These are phyloP conservation scores for Zarea fungicola DNA, from an alignment of 2,329 filamentous ascomycete genomes.

Conservation along the genomic window DNA sequence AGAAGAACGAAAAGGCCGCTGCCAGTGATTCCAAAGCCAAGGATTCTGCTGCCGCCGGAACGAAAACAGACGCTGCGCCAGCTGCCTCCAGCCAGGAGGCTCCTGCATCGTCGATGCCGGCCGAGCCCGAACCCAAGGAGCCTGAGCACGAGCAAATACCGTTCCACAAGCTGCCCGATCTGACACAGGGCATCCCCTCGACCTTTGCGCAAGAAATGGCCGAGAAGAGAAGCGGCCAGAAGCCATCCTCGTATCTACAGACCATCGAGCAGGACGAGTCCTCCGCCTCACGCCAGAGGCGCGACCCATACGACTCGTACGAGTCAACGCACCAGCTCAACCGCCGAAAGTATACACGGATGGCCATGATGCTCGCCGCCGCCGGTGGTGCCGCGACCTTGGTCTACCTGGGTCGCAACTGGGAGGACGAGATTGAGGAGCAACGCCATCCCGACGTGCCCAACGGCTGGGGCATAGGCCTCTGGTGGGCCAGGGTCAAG, in stretches of 20 bases:
- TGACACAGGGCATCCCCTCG: conserved; percentile 92
- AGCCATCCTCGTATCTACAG: conserved; percentile 26
- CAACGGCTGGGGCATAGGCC: conserved; percentile 68
- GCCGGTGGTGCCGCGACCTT: conserved; percentile 52
- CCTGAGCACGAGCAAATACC: conserved; percentile 39
- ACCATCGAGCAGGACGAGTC: conserved; percentile 32
- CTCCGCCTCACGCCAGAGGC: conserved; percentile 28
- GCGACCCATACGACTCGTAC: conserved; percentile 66
- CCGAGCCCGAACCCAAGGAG: conserved; percentile 7
- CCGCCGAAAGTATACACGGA: conserved; percentile 69
- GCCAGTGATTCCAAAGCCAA: conserved; percentile 12
- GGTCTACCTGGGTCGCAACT: conserved; percentile 80
- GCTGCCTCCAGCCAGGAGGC: conserved; percentile 1
- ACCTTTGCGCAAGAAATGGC: conserved; percentile 75
- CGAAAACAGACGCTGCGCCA: conserved; percentile 2
- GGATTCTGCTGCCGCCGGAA: conserved; percentile 7
- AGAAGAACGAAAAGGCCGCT: conserved; percentile 12
- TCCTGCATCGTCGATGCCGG: conserved; percentile 3
- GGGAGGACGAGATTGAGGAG: conserved; percentile 76
- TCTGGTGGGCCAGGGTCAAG: conserved; percentile 77
- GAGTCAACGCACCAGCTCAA: conserved; percentile 85
- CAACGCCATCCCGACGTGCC: conserved; percentile 64
- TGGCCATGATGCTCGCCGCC: conserved; percentile 61
- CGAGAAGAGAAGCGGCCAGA: conserved; percentile 29
- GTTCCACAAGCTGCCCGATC: conserved; percentile 72